Percentiles rank a stretch among this genome's conserved stretches.
Conservation (phyloP, 1,139 yeast species). For the Eremothecium cymbalariae region DNA sequence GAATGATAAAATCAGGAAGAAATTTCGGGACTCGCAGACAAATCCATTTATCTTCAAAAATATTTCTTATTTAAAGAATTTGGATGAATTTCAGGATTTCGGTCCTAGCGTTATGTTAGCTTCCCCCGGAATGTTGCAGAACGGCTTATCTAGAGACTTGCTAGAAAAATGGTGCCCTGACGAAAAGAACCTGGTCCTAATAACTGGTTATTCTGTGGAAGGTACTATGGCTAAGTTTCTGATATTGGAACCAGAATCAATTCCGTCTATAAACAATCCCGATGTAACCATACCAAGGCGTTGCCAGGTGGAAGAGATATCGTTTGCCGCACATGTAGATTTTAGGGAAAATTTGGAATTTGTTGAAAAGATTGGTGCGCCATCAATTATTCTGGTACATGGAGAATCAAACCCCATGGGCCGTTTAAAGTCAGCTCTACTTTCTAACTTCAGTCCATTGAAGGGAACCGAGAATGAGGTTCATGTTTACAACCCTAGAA, state of each 20-base stretch:
- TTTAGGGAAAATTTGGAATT: conserved; percentile 88
- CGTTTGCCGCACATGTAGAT: conserved; percentile 98
- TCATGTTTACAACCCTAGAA: conserved; percentile 86
- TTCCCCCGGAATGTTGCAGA: conserved; percentile 96
- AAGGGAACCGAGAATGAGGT: conserved; percentile 87
- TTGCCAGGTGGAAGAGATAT: conserved; percentile 83
- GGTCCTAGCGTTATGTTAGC: conserved; percentile 97
- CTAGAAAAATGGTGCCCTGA: conserved; percentile 98
- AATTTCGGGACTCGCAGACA: conserved; percentile 63
- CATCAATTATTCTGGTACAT: conserved; percentile 79
- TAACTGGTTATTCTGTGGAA: conserved; percentile 97
- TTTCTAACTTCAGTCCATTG: conserved; percentile 74
- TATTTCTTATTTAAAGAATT: conserved; percentile 67
- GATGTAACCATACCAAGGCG: conserved; percentile 83
- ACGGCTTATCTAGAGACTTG: conserved; percentile 85
- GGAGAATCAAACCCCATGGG: conserved; percentile 99
- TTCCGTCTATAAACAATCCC: conserved; percentile 71
- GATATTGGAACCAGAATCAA: conserved; percentile 79
- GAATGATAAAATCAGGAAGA: conserved; percentile 82
- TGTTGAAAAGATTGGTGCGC: conserved; percentile 80
- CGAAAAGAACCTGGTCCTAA: conserved; percentile 72
- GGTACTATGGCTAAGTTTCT: conserved; percentile 95
- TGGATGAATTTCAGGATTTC: conserved; percentile 82
- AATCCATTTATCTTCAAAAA: conserved; percentile 90
- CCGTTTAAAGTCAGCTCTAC: conserved; percentile 80